Evolutionary conservation across 2,329 filamentous ascomycete genomes (phyloP).

Genomic region (Zymoseptoria crescenta): DNA sequence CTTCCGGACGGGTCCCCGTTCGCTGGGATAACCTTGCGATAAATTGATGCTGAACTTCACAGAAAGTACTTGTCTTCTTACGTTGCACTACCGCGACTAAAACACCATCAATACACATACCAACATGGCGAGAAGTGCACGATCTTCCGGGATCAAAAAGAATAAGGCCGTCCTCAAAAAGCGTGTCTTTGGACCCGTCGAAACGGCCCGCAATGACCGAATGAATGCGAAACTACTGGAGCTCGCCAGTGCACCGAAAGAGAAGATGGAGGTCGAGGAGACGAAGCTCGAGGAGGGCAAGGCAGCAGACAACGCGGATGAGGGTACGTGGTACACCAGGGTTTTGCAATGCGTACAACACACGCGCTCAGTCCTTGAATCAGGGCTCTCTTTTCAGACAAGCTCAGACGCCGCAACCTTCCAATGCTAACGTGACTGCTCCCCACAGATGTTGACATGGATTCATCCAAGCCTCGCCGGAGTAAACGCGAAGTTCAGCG

Average conservation of each 20-base stretch:
- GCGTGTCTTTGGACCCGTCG: conserved; percentile 76
- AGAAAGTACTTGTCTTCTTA: not conserved
- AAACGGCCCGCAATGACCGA: conserved; percentile 69
- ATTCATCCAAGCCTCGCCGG: conserved; percentile 20
- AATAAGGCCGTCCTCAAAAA: conserved; percentile 76
- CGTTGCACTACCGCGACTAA: not conserved
- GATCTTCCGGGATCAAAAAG: conserved; percentile 70
- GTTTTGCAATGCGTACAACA: not conserved
- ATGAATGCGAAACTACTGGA: conserved; percentile 80
- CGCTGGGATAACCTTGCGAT: not conserved
- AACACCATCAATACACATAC: conserved; percentile 7
- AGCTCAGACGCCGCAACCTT: too few species aligned
- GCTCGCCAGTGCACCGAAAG: conserved; percentile 67
- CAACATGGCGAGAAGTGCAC: conserved; percentile 78
- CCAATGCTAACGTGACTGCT: not conserved
- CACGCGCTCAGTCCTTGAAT: too few species aligned
- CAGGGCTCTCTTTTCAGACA: too few species aligned
- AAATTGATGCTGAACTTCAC: not conserved
- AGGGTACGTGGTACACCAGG: not conserved
- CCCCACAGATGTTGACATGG: conserved; percentile 27
- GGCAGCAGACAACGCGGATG: not conserved
- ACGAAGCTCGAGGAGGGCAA: not conserved
- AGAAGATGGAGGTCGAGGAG: conserved; percentile 43
- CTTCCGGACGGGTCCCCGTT: not conserved
- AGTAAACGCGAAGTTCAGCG: conserved; percentile 20